Evolutionary conservation across 495 filamentous ascomycete species (phyloP).

Genomic region (Xylaria scruposa): DNA sequence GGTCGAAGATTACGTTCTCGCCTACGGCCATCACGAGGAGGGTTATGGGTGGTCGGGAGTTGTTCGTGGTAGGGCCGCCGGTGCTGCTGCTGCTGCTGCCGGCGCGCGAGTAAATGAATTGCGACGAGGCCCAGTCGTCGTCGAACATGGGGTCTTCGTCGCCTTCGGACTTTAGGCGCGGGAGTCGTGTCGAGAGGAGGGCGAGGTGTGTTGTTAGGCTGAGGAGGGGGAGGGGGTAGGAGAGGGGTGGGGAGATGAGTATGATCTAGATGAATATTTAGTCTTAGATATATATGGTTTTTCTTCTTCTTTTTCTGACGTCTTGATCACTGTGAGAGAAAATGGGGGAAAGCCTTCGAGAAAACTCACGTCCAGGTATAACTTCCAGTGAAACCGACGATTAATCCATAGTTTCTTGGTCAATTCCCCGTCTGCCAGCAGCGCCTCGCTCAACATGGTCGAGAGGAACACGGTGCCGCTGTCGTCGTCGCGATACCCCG

Average conservation of each 20-base stretch:
- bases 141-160: constrained; percentile 98
- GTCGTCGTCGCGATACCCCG: constrained; percentile 89
- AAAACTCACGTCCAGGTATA: constrained; percentile 87
- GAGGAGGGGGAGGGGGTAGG: constrained; percentile 90
- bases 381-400: constrained; percentile 88
- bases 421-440: constrained; percentile 77
- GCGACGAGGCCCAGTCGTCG: constrained; percentile 91
- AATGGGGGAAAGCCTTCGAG: too few relatives aligned
- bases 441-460: constrained; percentile 85
- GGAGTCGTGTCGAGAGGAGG: constrained; percentile 86
- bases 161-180: constrained; percentile 77
- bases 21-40: constrained; percentile 87
- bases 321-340: too few relatives aligned
- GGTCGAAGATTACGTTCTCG: constrained; percentile 92
- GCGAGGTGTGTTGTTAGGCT: constrained; percentile 94
- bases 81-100: constrained; percentile 17
- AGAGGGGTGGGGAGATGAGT: constrained; percentile 87
- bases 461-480: constrained; percentile 83
- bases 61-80: background rate
- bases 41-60: constrained; percentile 75
- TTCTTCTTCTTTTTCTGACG: too few relatives aligned
- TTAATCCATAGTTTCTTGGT: constrained; percentile 81
- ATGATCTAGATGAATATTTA: constrained; percentile 71
- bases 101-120: constrained; percentile 70
- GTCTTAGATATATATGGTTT: too few relatives aligned